Evolutionary conservation across 805 yeast species (phyloP), one percentile per base, ranked within the genome.

Genomic region (Candida silvicultrix): DNA sequence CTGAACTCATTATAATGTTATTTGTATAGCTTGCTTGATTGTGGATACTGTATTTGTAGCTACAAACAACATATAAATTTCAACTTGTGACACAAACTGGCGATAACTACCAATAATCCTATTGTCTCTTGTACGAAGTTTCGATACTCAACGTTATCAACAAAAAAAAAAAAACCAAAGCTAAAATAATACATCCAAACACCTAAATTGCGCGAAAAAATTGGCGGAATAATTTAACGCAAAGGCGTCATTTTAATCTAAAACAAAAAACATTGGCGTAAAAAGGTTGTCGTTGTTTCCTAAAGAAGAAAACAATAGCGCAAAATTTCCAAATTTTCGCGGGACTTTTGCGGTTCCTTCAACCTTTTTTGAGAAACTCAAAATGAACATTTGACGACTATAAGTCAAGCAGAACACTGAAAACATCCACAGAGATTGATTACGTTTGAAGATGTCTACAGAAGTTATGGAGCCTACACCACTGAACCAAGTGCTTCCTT

Each of bases 401-500:
- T 6, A 9, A 23, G 9, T 23, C 25, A 23, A 23, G 5, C 25
- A 23, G 9, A 23, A 23, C 9, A 5, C 25, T 9, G 9, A 23
- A 23, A 11, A n/a, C 28, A 21, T 5, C 20, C 2, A 37, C 19
- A 28, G 28, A 35, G 31, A 15, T 20, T 16, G 9, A 23, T 23
- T 6, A 23, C 9, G 9, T 23, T 23, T 6, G 8, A 23, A 35
- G 18, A 42, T 42, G 43, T 15, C 48, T 20, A 22, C 42, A 4
- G 40, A 22, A 28, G 19, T 21, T 10, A 20, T 14, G 25, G 40
- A 19, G 23, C 5, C 28, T 3, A 25, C 40, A 21, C 23, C 36
- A 14, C 22, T 31, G 19, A 22, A 18, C 35, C 41, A 63, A 50
- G 48, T 62, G 18, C 43, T 85, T 42, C 97, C 96, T 5, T 70